Evolutionary conservation across 257 asterid genomes (phyloP).

Genomic region (Rubia yunnanensis): DNA sequence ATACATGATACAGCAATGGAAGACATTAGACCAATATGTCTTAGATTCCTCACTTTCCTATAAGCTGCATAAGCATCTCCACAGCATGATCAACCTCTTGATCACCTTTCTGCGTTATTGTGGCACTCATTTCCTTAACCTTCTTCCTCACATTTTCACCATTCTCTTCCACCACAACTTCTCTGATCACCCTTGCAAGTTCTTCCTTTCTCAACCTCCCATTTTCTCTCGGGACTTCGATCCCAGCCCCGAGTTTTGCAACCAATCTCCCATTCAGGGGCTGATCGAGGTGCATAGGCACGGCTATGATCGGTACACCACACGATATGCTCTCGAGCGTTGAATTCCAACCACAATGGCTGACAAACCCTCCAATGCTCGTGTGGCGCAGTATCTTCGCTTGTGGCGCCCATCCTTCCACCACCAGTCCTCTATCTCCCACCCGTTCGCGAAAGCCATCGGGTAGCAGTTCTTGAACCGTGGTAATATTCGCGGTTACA

Average conservation of each 20-base stretch:
- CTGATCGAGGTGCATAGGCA: slow-evolving; percentile 6
- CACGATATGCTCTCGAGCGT: not conserved
- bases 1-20: not conserved
- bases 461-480: not conserved
- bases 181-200: not conserved
- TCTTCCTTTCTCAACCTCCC: slow-evolving; percentile 1
- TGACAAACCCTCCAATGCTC: slow-evolving; percentile 1
- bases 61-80: slow-evolving; percentile 3
- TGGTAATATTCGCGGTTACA: not conserved
- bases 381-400: not conserved
- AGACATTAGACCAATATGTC: not conserved
- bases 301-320: slow-evolving; percentile 1
- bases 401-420: slow-evolving; percentile 4
- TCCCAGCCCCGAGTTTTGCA: not conserved
- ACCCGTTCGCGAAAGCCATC: not conserved
- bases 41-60: not conserved
- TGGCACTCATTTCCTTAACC: slow-evolving; percentile 1
- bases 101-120: slow-evolving; percentile 5
- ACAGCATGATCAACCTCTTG: not conserved
- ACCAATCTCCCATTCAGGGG: slow-evolving; percentile 2
- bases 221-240: slow-evolving; percentile 4
- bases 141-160: not conserved
- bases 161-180: slow-evolving; percentile 1
- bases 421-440: not conserved
- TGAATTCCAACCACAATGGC: slow-evolving; percentile 8